Conservation (phyloP, 2,329 filamentous ascomycete genomes). For the Colletotrichum theobromicola region DNA sequence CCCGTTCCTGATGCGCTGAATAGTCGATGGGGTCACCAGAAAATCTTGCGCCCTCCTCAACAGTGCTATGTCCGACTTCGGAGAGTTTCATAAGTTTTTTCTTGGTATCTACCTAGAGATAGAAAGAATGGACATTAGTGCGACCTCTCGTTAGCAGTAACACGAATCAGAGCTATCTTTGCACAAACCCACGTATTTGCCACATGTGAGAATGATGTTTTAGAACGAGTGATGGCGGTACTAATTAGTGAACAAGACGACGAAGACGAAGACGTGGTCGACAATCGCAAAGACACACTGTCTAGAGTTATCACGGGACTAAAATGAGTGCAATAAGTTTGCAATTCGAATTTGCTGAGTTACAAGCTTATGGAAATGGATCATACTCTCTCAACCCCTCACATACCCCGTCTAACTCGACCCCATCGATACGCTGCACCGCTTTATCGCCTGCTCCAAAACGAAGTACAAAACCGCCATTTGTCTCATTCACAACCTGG, state of each 20-base stretch:
- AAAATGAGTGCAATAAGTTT: neutral
- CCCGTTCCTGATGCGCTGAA: neutral
- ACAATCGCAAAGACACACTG: rapidly evolving
- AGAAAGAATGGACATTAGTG: neutral
- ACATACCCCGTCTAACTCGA: constrained; percentile 22
- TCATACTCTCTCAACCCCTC: constrained; percentile 11
- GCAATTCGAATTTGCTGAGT: neutral
- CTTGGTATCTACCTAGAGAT: too few species aligned
- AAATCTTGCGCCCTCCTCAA: neutral
- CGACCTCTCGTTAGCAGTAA: neutral
- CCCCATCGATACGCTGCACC: constrained; percentile 16
- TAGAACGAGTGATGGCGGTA: neutral
- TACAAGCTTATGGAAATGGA: constrained; percentile 6
- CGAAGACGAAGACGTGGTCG: neutral
- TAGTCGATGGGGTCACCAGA: neutral
- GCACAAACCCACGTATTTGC: neutral
- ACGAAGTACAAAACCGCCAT: constrained; percentile 17
- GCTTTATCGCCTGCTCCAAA: constrained; percentile 24
- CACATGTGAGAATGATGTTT: neutral
- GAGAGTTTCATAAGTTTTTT: neutral
- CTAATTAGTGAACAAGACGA: neutral
- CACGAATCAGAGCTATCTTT: neutral
- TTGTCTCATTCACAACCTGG: constrained; percentile 21
- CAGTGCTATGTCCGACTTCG: neutral
- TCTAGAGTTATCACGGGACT: rapidly evolving